Percentiles rank a stretch among this genome's conserved stretches.
phyloP scores from a whole-genome alignment of 257 asterid genomes.

The Solanum ossicruentum region DNA sequence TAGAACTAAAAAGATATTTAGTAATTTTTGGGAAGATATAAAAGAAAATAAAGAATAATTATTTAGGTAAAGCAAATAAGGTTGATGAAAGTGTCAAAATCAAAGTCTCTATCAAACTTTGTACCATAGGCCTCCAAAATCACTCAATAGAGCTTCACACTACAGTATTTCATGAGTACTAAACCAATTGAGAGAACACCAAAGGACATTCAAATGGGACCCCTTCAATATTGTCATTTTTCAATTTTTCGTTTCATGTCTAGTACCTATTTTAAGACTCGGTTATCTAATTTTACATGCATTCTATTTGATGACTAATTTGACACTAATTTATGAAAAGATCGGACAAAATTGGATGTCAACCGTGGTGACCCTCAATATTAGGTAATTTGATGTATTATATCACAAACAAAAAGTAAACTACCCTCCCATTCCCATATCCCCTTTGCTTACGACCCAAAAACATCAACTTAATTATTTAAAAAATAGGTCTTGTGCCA shows the following conservation, averaged over 20 bases:
- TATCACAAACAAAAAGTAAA: neutral
- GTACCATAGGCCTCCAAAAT: neutral
- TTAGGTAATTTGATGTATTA: constrained; percentile 6
- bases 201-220: neutral
- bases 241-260: neutral
- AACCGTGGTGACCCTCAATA: neutral
- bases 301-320: no score
- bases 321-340: no score
- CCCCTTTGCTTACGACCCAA: neutral
- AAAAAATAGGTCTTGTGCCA: neutral
- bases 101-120: neutral
- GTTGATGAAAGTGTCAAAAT: neutral
- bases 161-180: neutral
- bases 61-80: neutral
- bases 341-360: no score
- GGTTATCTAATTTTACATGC: neutral
- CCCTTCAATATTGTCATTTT: neutral
- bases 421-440: neutral
- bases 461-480: neutral
- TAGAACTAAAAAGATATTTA: neutral
- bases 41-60: neutral
- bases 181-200: constrained; percentile 4
- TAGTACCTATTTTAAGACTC: no score
- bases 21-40: neutral
- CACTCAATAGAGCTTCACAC: neutral